Base-by-base conservation (phyloP, 2,329 filamentous ascomycete genomes). In the Pezizomycotina sp. region DNA sequence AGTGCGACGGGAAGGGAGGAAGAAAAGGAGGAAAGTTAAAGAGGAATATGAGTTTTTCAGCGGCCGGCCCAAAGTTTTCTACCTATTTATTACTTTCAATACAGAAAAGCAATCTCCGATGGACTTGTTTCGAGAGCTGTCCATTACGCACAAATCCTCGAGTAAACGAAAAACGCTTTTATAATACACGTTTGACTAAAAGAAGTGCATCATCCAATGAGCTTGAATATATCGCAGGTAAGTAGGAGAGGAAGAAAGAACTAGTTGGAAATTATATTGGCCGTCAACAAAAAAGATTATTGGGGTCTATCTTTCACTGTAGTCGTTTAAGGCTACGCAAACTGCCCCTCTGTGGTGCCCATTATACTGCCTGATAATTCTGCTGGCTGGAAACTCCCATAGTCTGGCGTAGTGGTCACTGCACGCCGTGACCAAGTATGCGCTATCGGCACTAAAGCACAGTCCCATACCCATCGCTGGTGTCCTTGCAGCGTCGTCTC, bases 381-480 rank as follows among this genome's bases (percentile, higher is more conserved):
- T 76, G 57, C 91, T 82, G 48, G 76, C 83, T 46, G 67, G 64
- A 19, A 93, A 63, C 62, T 93, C 84, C 84, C 84, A 93, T 38
- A 93, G 61, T 12, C 84, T 68, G 2, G 84, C 84, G 55, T 92
- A 93, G 56, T 93, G 84, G 55, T 93, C 84, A 26, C 77, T 86
- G 55, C 82, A 92, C 4, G 84, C 83, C 1, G 84, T 93, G 8
- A 93, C 84, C 5, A 93, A 64, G 53, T 93, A 93, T 0, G 84
- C 84, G 21, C 77, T 84, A 56, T 93, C 84, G 16, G 84, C 84
- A 44, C 78, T 86, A 59, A 93, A 93, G 84, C 84, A 53, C 84
- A 93, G 57, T 93, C 84, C 84, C 84, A 93, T 1, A 93, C 84
- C 84, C 84, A 93, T 35, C 84, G 74, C 60, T 93, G 84, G 59